A percentile compares a stretch with the other conserved stretches of the same genome.
These are phyloP conservation scores for Cladosporium cucumerinum DNA, from an alignment of 2,329 filamentous ascomycete species.

Conservation along the genomic window DNA sequence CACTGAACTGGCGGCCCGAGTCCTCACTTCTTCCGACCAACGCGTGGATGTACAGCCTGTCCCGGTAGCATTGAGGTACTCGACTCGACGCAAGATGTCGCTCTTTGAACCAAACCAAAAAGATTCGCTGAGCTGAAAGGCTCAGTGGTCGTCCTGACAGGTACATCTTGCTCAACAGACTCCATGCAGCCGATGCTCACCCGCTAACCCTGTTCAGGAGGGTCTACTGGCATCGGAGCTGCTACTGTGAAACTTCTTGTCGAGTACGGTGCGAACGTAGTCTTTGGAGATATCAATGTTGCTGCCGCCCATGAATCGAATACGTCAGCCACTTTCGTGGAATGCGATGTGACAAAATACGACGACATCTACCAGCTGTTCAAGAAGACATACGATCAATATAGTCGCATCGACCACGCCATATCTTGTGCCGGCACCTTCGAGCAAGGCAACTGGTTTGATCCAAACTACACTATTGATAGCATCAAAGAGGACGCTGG, in stretches of 20 bases:
- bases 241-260: constrained; percentile 39
- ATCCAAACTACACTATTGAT: constrained; percentile 41
- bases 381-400: constrained; percentile 40
- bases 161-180: neutral
- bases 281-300: constrained; percentile 42
- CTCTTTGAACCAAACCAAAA: constrained; percentile 7
- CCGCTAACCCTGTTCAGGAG: constrained; percentile 30
- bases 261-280: constrained; percentile 39
- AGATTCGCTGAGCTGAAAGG: constrained; percentile 19
- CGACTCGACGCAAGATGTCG: constrained; percentile 1
- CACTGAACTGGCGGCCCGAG: neutral
- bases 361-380: constrained; percentile 45
- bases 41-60: neutral
- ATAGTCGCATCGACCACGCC: constrained; percentile 47
- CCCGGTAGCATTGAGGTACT: neutral
- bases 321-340: constrained; percentile 29
- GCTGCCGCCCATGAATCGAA: constrained; percentile 27
- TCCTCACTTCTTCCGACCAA: neutral
- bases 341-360: constrained; percentile 46
- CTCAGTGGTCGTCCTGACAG: constrained; percentile 28
- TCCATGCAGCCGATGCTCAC: constrained; percentile 11
- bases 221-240: constrained; percentile 44
- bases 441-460: constrained; percentile 45
- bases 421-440: constrained; percentile 46
- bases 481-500: constrained; percentile 36